A percentile compares a stretch with the other conserved stretches of the same genome.
Evolutionary conservation across 805 yeast species (phyloP).

Genomic region (Metschnikowia kunwiensis): DNA sequence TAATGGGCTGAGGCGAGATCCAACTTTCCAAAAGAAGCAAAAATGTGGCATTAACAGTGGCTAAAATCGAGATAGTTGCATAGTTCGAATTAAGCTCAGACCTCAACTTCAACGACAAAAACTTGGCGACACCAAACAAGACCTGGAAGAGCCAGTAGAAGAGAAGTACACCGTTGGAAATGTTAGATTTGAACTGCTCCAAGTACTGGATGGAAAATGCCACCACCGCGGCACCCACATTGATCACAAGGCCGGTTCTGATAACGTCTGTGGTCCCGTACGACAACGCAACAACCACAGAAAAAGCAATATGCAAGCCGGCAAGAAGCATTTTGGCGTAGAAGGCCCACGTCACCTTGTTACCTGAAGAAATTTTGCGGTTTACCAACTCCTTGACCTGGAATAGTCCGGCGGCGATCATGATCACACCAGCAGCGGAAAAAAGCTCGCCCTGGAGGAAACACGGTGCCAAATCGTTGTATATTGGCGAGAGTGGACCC

Average conservation of each 20-base stretch:
- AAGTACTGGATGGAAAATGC: conserved; percentile 60
- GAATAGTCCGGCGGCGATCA: conserved; percentile 42
- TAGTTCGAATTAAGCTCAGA: conserved; percentile 18
- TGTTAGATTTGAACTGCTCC: conserved; percentile 63
- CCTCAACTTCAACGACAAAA: conserved; percentile 42
- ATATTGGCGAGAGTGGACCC: conserved; percentile 35
- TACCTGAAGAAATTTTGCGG: conserved; percentile 29
- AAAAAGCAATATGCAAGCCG: conserved; percentile 38
- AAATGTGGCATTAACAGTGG: conserved; percentile 38
- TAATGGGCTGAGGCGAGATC: conserved; percentile 31
- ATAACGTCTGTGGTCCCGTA: conserved; percentile 21
- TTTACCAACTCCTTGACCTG: conserved; percentile 34
- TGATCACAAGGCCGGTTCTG: conserved; percentile 23
- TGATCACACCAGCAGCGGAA: conserved; percentile 38
- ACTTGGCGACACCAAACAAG: conserved; percentile 45
- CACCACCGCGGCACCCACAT: conserved; percentile 45
- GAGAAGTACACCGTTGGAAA: conserved; percentile 66
- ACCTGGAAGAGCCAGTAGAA: conserved; percentile 70
- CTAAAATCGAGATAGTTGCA: conserved; percentile 28
- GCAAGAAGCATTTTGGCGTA: conserved; percentile 42
- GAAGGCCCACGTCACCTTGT: conserved; percentile 37
- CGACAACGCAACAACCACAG: conserved; percentile 19
- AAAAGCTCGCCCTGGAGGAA: conserved; percentile 53
- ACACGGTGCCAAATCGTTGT: conserved; percentile 60
- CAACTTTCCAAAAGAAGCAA: conserved; percentile 44